Evolutionary conservation across 345 rosid genomes (phyloP).

Genomic region (Hibiscus mutabilis): DNA sequence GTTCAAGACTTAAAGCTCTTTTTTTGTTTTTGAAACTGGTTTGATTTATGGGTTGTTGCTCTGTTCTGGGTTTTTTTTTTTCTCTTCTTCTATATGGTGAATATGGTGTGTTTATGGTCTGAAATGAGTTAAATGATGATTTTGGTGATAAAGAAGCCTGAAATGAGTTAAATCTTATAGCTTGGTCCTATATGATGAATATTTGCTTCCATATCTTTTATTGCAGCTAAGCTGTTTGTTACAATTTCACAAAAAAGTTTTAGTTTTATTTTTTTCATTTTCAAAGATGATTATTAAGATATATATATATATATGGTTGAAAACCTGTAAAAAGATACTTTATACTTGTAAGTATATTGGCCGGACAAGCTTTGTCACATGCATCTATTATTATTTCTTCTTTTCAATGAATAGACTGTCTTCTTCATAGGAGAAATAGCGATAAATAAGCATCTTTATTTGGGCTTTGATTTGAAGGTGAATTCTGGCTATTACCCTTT

Average conservation of each 20-base stretch:
- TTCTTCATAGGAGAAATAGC: too few species aligned
- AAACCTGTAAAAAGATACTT: not conserved
- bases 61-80: not conserved
- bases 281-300: not conserved
- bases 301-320: not conserved
- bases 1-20: not conserved
- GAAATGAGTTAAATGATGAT: slow-evolving; percentile 1
- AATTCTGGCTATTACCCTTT: not conserved
- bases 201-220: not conserved
- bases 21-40: not conserved
- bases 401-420: too few species aligned
- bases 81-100: not conserved
- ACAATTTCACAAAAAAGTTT: not conserved
- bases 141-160: too few species aligned
- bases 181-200: not conserved
- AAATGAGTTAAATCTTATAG: not conserved
- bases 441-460: not conserved
- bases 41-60: not conserved
- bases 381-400: too few species aligned
- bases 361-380: not conserved
- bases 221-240: not conserved
- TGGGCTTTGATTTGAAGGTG: not conserved
- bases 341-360: not conserved
- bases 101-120: not conserved
- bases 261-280: too few species aligned